Evolutionary conservation across 179 eudicot species (phyloP).

Genomic region (Amaranthus tricolor): DNA sequence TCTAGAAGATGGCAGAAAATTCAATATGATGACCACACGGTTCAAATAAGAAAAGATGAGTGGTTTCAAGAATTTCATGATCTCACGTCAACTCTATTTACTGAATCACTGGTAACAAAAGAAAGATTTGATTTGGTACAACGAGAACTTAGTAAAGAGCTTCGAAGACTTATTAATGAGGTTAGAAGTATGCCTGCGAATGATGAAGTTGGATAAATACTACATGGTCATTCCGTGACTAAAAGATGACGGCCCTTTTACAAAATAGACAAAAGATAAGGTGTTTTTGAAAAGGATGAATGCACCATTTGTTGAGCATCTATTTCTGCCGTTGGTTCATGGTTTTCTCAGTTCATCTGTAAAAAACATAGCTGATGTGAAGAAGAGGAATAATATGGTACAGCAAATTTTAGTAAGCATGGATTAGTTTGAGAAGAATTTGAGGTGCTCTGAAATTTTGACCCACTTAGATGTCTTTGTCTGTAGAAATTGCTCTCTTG

Average conservation of each 20-base stretch:
- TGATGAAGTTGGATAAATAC: conserved; percentile 28
- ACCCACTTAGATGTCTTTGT: neutral
- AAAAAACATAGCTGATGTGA: neutral
- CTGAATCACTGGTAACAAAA: conserved; percentile 39
- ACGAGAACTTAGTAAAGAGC: conserved; percentile 31
- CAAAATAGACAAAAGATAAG: neutral
- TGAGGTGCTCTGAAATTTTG: neutral
- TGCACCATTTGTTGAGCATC: neutral
- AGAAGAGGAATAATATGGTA: neutral
- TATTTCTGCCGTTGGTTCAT: neutral
- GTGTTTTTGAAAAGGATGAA: neutral
- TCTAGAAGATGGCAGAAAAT: conserved; percentile 46
- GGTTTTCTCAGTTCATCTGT: neutral
- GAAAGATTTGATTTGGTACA: conserved; percentile 45
- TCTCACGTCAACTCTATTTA: conserved; percentile 39
- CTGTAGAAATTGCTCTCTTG: too few relatives aligned
- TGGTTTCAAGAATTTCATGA: conserved; percentile 46
- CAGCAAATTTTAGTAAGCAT: conserved; percentile 2
- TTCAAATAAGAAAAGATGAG: conserved; percentile 33
- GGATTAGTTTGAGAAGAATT: neutral
- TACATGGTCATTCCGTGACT: neutral
- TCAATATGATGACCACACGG: conserved; percentile 28
- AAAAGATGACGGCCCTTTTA: neutral
- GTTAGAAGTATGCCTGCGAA: conserved; percentile 42
- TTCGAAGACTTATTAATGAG: conserved; percentile 37